A percentile compares a stretch with the other conserved stretches of the same genome.
Evolutionary conservation across 352 stramenopile genomes (phyloP).

Genomic region (Saprolegnia diclina): DNA sequence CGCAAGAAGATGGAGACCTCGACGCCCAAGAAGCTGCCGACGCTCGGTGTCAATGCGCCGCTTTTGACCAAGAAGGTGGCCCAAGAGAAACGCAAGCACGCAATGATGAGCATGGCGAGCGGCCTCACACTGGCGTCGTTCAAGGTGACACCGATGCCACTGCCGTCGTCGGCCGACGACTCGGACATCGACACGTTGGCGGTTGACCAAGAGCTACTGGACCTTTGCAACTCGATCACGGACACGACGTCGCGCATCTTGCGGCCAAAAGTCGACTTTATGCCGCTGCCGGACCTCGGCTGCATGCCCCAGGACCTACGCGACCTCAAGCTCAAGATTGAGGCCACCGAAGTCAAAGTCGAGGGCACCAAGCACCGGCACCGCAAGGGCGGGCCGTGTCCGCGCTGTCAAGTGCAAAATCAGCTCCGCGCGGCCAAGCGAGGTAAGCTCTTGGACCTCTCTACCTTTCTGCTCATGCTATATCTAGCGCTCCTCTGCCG

Average conservation of each 20-base stretch:
- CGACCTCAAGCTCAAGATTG: slow-evolving; percentile 80
- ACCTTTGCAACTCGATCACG: slow-evolving; percentile 29
- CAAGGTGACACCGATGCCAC: slow-evolving; percentile 27
- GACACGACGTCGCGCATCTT: slow-evolving; percentile 22
- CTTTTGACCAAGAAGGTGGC: neutral
- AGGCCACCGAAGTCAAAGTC: slow-evolving; percentile 77
- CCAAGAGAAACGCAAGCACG: slow-evolving; percentile 20
- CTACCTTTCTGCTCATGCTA: no score
- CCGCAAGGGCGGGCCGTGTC: slow-evolving; percentile 73
- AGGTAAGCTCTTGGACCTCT: neutral
- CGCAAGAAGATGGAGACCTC: slow-evolving; percentile 20
- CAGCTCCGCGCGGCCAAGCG: slow-evolving; percentile 72
- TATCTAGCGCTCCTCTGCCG: slow-evolving; percentile 20
- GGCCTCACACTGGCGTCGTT: neutral
- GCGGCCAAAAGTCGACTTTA: slow-evolving; percentile 40
- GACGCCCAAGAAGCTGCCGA: slow-evolving; percentile 6
- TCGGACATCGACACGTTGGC: slow-evolving; percentile 28
- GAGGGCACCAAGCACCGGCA: slow-evolving; percentile 84
- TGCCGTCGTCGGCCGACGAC: slow-evolving; percentile 11
- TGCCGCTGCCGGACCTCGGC: slow-evolving; percentile 62
- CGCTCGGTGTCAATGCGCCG: neutral
- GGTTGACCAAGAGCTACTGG: slow-evolving; percentile 22
- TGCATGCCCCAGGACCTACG: slow-evolving; percentile 66
- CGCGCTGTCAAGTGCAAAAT: slow-evolving; percentile 77
- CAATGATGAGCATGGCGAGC: neutral